Base-by-base conservation (phyloP, 2,329 filamentous ascomycete genomes). In the Neoarthrinium moseri region DNA sequence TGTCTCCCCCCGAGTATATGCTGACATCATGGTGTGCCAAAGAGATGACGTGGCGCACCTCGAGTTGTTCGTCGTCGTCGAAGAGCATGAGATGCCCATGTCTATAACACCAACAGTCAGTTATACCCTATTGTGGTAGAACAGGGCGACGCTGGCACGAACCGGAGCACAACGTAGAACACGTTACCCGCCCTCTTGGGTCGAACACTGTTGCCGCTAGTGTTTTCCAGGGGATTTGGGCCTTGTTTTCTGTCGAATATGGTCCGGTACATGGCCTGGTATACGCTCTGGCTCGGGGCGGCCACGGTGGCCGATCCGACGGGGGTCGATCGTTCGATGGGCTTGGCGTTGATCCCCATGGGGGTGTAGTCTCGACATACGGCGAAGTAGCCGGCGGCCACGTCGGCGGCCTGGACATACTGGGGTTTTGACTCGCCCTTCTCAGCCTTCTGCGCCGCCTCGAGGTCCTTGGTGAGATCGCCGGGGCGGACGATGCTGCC, bases 1-100 rank as follows among this genome's bases (percentile, higher is more conserved):
- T 61, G 43, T 86, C 84, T 46, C 83, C 87, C 22, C 91, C 92
- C 6, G 86, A 89, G 66, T 91, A 94, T 59, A 97, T 82, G 56
- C 85, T 87, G 46, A 97, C 80, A 50, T 86, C 80, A 68, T 97
- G 90, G 58, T 96, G 87, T 26, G 89, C 87, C 8, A 99, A 78
- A 0, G 91, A 96, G 46, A 99, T 89, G 45, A 99, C 94, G 69
- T 97, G 91, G 52, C 92, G 87, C 13, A 99, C 94, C 68, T 99
- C 94, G 56, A 96, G 78, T 66, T 97, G 91, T 56, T 95, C 90
- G 43, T 90, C 84, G 61, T 97, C 91, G 63, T 99, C 94, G 66
- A 96, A 99, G 8, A 99, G 82, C 89, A 99, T 96, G 41, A 99
- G 72, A 63, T 97, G 91, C 29, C 92, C 91, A 67, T 96, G 91